Percentiles rank a stretch among this genome's conserved stretches.
Conservation (phyloP, 176 grass and related monocot genomes). For the Eleusine coracana region DNA sequence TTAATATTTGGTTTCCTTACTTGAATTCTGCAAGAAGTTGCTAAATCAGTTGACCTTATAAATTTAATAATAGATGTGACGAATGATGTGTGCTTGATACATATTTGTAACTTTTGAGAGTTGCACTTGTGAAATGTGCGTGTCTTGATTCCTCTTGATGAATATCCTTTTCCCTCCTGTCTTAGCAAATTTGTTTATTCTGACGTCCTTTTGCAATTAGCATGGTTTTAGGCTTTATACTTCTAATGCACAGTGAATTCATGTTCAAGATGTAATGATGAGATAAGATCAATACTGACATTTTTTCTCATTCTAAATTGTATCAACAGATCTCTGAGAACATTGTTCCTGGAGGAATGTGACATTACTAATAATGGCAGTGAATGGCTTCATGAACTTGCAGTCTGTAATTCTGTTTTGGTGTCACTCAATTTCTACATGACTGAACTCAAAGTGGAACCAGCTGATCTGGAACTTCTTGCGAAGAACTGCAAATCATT, state of each 20-base stretch:
- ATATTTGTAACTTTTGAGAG: not conserved
- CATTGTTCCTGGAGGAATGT: conserved; percentile 86
- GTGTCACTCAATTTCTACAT: conserved; percentile 88
- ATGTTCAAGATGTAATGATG: conserved; percentile 13
- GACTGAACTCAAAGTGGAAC: conserved; percentile 70
- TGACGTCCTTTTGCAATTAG: not conserved
- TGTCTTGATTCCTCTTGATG: not conserved
- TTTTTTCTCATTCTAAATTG: conserved; percentile 28
- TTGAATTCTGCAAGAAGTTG: conserved; percentile 3
- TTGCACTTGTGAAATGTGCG: conserved; percentile 13
- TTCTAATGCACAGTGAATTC: not conserved
- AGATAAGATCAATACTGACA: conserved; percentile 37
- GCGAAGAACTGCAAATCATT: conserved; percentile 79
- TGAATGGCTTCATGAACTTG: conserved; percentile 86
- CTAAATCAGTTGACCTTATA: not conserved
- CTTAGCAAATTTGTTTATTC: not conserved
- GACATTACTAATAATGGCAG: conserved; percentile 39
- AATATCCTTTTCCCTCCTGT: not conserved
- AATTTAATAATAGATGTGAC: conserved; percentile 4
- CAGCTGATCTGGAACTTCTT: conserved; percentile 78
- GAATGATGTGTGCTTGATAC: not conserved
- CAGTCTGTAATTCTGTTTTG: conserved; percentile 66
- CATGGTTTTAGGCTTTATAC: not conserved
- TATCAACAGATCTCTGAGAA: conserved; percentile 63
- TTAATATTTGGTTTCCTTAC: conserved; percentile 22